Conservation (phyloP, 176 grass and related monocot genomes). For the Rhipidocladum racemiflorum region DNA sequence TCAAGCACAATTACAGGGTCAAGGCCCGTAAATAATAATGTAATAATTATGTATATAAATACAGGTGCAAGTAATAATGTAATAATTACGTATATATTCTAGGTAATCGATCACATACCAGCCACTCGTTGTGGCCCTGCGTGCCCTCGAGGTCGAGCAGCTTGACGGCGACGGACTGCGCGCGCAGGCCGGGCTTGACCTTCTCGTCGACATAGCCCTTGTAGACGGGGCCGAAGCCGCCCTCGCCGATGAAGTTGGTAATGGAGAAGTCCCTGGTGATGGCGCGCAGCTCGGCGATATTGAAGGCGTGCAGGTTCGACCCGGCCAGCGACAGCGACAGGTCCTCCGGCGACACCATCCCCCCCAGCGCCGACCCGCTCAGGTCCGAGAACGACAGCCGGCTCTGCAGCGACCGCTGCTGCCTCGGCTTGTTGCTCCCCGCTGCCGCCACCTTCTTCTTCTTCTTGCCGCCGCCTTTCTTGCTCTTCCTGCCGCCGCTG, state of each 20-base stretch:
- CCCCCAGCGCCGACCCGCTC: conserved; percentile 38
- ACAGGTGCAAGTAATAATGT: neutral
- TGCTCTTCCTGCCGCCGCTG: neutral
- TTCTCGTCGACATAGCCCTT: conserved; percentile 88
- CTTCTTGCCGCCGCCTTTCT: neutral
- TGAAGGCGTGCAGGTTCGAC: conserved; percentile 72
- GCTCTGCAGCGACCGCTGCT: conserved; percentile 40
- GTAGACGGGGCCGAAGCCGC: conserved; percentile 82
- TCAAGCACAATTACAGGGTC: neutral
- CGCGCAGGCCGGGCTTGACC: conserved; percentile 55
- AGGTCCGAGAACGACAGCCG: conserved; percentile 81
- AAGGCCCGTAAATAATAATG: neutral
- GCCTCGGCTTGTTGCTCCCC: neutral
- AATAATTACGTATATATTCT: neutral
- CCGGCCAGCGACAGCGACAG: conserved; percentile 78
- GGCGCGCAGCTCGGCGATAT: conserved; percentile 66
- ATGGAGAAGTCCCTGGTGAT: conserved; percentile 66
- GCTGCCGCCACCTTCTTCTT: conserved; percentile 13
- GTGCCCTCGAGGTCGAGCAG: conserved; percentile 76
- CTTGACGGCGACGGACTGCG: conserved; percentile 77
- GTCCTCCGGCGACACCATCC: conserved; percentile 80
- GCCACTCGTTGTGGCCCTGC: conserved; percentile 88
- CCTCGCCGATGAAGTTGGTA: conserved; percentile 86
- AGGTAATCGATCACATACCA: conserved; percentile 31
- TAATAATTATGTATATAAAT: neutral